Evolutionary conservation across 1,284 basidiomycete genomes (phyloP), one percentile per base, ranked within the genome.

Genomic region (Ustilago bromivora): DNA sequence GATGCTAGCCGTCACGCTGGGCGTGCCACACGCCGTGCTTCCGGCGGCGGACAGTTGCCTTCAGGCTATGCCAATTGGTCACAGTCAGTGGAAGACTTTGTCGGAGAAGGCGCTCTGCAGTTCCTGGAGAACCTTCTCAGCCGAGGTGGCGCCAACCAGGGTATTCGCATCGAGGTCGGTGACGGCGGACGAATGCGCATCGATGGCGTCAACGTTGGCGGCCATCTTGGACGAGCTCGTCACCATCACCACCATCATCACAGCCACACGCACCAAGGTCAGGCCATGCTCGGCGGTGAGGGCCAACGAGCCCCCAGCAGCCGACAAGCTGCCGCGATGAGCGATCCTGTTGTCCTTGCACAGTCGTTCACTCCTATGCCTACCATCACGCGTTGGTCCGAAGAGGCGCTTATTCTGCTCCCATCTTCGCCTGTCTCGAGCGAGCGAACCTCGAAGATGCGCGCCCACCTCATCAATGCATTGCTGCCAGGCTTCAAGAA

Each of bases 341-440:
- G 57, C 31, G 82, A 85, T 51, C 76, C 76, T n/a, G 82, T 86
- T 9, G 70, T 80, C 1, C 71, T 80, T 17, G 81, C 86, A 7
- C 76, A 83, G 23, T 87, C 88, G 15, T 89, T 88, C 78, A 77
- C 85, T 11, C 95, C 95, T 3, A 87, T 94, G 68, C 92, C 88
- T 11, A 98, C 96, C 0, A 85, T 92, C n/a, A 92, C 93, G 81
- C 90, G 96, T 53, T 98, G 96, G 96, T 88, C 90, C 1, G 95
- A 98, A 82, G 96, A 97, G 86, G 91, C 91, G 63, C 93, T 92
- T 79, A 92, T 94, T 60, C 88, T 94, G 15, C 91, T 95, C 67
- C 69, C 72, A 3, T 61, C 60, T 15, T 91, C 93, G 40, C 90
- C 91, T 78, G 91, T 92, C 68, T 90, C 91, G 17, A 87, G 89